Percentiles rank a stretch among this genome's conserved stretches.
These are phyloP conservation scores for Suillus brevipes DNA, from an alignment of 768 basidiomycete species.

Conservation along the genomic window DNA sequence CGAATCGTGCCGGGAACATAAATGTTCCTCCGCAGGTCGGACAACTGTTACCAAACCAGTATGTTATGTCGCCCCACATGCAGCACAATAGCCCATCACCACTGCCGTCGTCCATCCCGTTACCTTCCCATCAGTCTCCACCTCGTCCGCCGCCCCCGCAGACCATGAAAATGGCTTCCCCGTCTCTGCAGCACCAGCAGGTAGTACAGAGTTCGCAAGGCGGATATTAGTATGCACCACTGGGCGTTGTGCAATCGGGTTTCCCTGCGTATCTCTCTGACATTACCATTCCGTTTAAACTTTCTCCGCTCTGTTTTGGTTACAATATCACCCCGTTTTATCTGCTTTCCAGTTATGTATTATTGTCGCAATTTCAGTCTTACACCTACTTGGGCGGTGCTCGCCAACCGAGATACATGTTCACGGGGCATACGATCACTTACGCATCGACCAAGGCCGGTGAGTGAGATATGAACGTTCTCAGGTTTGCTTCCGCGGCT, in stretches of 20 bases:
- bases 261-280: conserved; percentile 19
- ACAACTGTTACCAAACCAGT: conserved; percentile 40
- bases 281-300: conserved; percentile 32
- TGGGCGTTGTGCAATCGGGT: conserved; percentile 14
- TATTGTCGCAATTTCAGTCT: conserved; percentile 12
- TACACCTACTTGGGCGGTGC: not conserved
- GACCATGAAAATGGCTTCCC: conserved; percentile 53
- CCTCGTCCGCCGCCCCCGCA: conserved; percentile 52
- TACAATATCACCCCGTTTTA: conserved; percentile 35
- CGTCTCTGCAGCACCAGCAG: conserved; percentile 57
- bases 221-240: conserved; percentile 43
- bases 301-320: conserved; percentile 36
- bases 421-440: not conserved
- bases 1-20: conserved; percentile 32
- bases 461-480: not conserved
- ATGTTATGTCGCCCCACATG: conserved; percentile 50
- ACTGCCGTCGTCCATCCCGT: conserved; percentile 42
- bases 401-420: not conserved
- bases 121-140: conserved; percentile 44
- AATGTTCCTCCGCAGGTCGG: conserved; percentile 18
- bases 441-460: not conserved
- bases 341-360: conserved; percentile 42
- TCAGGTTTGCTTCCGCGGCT: not conserved
- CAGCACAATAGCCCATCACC: conserved; percentile 48
- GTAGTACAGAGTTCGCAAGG: conserved; percentile 51